A percentile compares a stretch with the other conserved stretches of the same genome.
Evolutionary conservation across 306 rosid genomes (phyloP).

Genomic region (Senna siamea): DNA sequence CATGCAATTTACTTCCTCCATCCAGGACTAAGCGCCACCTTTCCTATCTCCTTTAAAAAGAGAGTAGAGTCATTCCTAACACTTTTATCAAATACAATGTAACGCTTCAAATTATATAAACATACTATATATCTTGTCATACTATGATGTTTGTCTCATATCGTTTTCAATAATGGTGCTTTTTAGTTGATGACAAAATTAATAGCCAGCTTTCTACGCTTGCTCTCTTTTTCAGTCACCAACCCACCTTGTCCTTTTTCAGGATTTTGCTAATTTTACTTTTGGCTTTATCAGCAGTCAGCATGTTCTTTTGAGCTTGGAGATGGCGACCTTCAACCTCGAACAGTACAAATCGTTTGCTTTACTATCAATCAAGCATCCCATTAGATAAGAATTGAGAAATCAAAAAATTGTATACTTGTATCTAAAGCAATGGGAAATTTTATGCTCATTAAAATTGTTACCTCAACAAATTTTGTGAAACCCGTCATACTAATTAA

Average conservation of each 20-base stretch:
- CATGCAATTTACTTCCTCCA: slow-evolving; percentile 36
- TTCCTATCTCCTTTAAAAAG: too few species aligned
- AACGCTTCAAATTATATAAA: too few species aligned
- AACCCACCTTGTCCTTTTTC: background rate
- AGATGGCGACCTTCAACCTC: slow-evolving; percentile 27
- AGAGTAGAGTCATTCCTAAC: too few species aligned
- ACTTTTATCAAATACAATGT: too few species aligned
- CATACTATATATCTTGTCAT: too few species aligned
- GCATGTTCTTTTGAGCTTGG: slow-evolving; percentile 14
- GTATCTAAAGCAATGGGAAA: background rate
- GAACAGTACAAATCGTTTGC: background rate
- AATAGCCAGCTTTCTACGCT: slow-evolving; percentile 21
- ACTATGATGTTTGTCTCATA: too few species aligned
- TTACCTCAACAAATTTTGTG: background rate
- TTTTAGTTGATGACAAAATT: background rate
- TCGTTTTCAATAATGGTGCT: too few species aligned
- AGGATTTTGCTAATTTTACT: slow-evolving; percentile 15
- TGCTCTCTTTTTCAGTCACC: slow-evolving; percentile 6
- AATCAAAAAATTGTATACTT: slow-evolving; percentile 8
- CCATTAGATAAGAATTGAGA: background rate
- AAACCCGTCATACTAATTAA: background rate
- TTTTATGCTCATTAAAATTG: background rate
- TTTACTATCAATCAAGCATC: slow-evolving; percentile 31
- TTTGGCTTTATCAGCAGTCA: slow-evolving; percentile 20
- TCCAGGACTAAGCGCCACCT: background rate